Conservation (phyloP, 306 rosid genomes). For the Sechiopsis laciniata region DNA sequence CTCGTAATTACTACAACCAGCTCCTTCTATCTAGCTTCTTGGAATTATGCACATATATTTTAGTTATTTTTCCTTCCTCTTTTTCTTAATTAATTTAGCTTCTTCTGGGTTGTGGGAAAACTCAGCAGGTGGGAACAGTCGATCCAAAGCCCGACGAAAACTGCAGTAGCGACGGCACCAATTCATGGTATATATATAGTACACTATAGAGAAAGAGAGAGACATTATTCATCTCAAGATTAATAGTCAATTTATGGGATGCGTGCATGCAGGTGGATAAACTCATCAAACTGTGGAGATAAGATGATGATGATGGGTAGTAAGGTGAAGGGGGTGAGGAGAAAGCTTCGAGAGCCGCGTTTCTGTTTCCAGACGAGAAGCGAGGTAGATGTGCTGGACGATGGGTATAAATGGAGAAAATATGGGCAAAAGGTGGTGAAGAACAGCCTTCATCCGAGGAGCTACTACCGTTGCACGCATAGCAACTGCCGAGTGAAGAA, state of each 20-base stretch:
- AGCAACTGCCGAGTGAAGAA: constrained; percentile 91
- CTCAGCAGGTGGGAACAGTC: constrained; percentile 13
- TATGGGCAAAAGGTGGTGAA: constrained; percentile 97
- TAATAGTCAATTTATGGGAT: too few species aligned
- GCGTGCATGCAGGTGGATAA: constrained; percentile 92
- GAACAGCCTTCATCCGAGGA: constrained; percentile 98
- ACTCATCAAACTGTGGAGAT: constrained; percentile 45
- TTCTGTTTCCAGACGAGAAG: constrained; percentile 98
- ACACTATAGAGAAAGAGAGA: too few species aligned
- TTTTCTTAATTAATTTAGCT: too few species aligned
- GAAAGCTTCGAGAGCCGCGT: constrained; percentile 94
- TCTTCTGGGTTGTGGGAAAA: background rate
- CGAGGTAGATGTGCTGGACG: constrained; percentile 98
- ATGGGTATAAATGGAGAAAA: constrained; percentile 98
- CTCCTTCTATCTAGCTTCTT: too few species aligned
- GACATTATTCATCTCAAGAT: too few species aligned
- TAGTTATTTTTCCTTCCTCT: too few species aligned
- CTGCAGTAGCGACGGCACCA: constrained; percentile 21
- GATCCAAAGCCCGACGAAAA: constrained; percentile 21
- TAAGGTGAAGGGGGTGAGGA: constrained; percentile 75
- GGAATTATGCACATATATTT: too few species aligned
- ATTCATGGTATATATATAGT: constrained; percentile 20
- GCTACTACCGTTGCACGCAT: constrained; percentile 92
- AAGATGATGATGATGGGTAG: constrained; percentile 26
- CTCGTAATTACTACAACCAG: too few species aligned